Evolutionary conservation across 2,329 filamentous ascomycete genomes (phyloP).

Genomic region (Aspergillus sp.): DNA sequence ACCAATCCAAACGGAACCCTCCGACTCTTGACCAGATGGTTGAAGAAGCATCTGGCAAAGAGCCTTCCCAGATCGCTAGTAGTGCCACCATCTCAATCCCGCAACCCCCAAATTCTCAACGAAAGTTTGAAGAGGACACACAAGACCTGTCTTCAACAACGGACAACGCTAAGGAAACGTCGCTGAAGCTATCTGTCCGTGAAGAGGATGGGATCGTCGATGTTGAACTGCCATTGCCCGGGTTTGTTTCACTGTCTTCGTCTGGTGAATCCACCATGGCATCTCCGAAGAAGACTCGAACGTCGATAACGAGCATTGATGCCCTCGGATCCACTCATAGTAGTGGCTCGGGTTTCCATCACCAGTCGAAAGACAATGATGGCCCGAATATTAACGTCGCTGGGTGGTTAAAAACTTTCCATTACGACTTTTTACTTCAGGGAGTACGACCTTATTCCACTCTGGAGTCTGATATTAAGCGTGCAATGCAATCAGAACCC

Average conservation of each 20-base stretch:
- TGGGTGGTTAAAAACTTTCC: slow-evolving; percentile 57
- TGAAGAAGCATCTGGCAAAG: slow-evolving; percentile 27
- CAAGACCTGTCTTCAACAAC: slow-evolving; percentile 28
- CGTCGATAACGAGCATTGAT: slow-evolving; percentile 54
- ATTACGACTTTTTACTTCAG: slow-evolving; percentile 61
- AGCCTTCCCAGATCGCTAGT: slow-evolving; percentile 22
- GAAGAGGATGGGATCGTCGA: slow-evolving; percentile 61
- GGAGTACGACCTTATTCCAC: slow-evolving; percentile 55
- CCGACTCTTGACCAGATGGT: slow-evolving; percentile 37
- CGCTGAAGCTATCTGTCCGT: slow-evolving; percentile 56
- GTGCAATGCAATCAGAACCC: slow-evolving; percentile 57
- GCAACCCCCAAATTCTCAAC: slow-evolving; percentile 21
- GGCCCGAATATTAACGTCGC: slow-evolving; percentile 56
- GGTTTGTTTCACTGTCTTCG: slow-evolving; percentile 48
- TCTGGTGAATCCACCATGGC: slow-evolving; percentile 46
- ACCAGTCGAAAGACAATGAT: slow-evolving; percentile 35
- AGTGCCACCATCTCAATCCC: slow-evolving; percentile 40
- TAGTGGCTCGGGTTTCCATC: slow-evolving; percentile 37
- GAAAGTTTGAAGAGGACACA: slow-evolving; percentile 23
- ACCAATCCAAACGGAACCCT: slow-evolving; percentile 24
- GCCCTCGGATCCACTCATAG: slow-evolving; percentile 47
- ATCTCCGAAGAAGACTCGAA: slow-evolving; percentile 44
- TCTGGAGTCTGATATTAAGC: slow-evolving; percentile 55
- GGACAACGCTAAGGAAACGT: slow-evolving; percentile 42
- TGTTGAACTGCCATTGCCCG: slow-evolving; percentile 57